phyloP scores from a whole-genome alignment of 345 rosid species.

The Erucastrum elatum region DNA sequence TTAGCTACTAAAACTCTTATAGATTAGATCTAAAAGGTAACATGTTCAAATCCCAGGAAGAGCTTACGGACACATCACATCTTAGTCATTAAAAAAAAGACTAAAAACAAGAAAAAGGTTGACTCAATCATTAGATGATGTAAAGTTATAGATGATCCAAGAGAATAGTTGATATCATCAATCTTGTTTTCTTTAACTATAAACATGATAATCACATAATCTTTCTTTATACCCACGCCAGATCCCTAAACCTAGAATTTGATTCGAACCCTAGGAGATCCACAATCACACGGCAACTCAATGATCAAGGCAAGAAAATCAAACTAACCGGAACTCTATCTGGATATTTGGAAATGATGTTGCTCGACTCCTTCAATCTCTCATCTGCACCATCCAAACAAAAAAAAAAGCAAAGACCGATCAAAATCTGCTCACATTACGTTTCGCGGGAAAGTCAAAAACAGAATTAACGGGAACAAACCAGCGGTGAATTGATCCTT shows the following conservation, averaged over 20 bases:
- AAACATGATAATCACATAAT: not conserved
- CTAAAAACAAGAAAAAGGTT: not conserved
- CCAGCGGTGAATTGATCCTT: conserved; percentile 41
- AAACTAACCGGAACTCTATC: conserved; percentile 70
- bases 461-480: not conserved
- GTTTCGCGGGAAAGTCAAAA: not conserved
- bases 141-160: not conserved
- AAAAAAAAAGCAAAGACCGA: not conserved
- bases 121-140: conserved; percentile 1
- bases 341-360: conserved; percentile 58
- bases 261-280: conserved; percentile 2
- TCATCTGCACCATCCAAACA: conserved; percentile 43
- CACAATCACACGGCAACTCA: conserved; percentile 23
- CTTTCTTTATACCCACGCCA: not conserved
- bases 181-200: not conserved
- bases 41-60: not conserved
- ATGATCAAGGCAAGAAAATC: not conserved
- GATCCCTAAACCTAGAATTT: not conserved
- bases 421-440: not conserved
- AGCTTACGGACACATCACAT: too few species aligned
- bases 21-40: not conserved
- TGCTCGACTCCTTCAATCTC: conserved; percentile 55
- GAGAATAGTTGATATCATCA: not conserved
- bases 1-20: not conserved
- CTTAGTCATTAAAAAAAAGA: not conserved